phyloP scores from a whole-genome alignment of 1,284 basidiomycete genomes.

The Tremellales sp. region DNA sequence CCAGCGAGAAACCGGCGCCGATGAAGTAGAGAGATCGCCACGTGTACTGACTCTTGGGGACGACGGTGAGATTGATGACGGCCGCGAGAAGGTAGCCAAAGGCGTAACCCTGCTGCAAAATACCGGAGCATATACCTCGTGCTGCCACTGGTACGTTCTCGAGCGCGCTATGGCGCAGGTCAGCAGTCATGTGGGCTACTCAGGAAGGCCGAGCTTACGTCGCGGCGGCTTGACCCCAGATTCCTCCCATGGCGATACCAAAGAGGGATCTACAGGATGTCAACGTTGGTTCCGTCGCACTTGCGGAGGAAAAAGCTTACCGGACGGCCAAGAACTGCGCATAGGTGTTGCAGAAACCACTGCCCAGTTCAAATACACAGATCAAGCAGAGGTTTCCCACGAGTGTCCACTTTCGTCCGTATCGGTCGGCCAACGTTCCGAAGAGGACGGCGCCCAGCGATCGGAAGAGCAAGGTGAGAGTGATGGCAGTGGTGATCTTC shows the following conservation, averaged over 20 bases:
- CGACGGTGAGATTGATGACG: conserved; percentile 65
- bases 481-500: conserved; percentile 66
- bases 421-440: conserved; percentile 71
- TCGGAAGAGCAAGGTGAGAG: conserved; percentile 86
- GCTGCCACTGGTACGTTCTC: conserved; percentile 85
- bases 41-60: conserved; percentile 40
- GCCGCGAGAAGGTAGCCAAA: conserved; percentile 54
- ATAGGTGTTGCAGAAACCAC: conserved; percentile 52
- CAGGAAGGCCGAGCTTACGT: conserved; percentile 13
- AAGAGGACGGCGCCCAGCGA: conserved; percentile 82
- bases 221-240: conserved; percentile 49
- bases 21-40: conserved; percentile 55
- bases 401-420: conserved; percentile 89
- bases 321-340: conserved; percentile 52
- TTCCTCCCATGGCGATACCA: conserved; percentile 75
- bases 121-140: conserved; percentile 79
- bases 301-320: conserved; percentile 41
- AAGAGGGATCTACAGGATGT: conserved; percentile 63
- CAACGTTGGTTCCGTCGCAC: neutral
- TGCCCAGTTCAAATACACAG: conserved; percentile 71
- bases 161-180: conserved; percentile 57
- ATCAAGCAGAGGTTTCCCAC: conserved; percentile 70
- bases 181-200: neutral
- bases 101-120: conserved; percentile 79
- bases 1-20: conserved; percentile 64